Conservation (phyloP, 345 rosid genomes). For the Adansonia digitata region DNA sequence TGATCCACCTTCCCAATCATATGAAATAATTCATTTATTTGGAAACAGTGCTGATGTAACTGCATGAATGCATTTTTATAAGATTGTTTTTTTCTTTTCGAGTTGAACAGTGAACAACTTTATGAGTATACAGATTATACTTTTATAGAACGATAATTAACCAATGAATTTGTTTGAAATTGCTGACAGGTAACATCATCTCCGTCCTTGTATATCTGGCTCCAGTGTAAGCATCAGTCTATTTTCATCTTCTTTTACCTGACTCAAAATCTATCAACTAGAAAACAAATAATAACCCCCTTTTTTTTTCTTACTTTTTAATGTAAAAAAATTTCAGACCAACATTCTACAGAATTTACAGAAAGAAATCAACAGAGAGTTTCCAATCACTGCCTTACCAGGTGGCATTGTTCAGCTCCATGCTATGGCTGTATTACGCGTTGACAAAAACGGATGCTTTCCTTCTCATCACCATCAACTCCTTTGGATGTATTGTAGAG, state of each 20-base stretch:
- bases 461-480: conserved; percentile 80
- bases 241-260: neutral
- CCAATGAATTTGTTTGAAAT: neutral
- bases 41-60: neutral
- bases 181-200: conserved; percentile 59
- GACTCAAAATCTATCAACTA: neutral
- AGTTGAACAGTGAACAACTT: neutral
- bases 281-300: neutral
- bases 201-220: conserved; percentile 73
- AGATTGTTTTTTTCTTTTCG: neutral
- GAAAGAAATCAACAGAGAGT: conserved; percentile 65
- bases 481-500: conserved; percentile 71
- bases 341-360: conserved; percentile 68
- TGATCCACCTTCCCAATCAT: conserved; percentile 14
- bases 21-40: neutral
- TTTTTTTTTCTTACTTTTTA: neutral
- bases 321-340: conserved; percentile 39
- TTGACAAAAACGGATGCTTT: conserved; percentile 45
- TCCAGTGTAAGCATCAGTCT: conserved; percentile 63
- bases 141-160: conserved; percentile 12
- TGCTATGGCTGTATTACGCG: conserved; percentile 93
- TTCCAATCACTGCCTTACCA: conserved; percentile 81
- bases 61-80: conserved; percentile 4
- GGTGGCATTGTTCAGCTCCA: conserved; percentile 80
- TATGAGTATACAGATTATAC: neutral